Base-by-base conservation (phyloP, 2,329 filamentous ascomycete genomes). In the Fusarium sp. region DNA sequence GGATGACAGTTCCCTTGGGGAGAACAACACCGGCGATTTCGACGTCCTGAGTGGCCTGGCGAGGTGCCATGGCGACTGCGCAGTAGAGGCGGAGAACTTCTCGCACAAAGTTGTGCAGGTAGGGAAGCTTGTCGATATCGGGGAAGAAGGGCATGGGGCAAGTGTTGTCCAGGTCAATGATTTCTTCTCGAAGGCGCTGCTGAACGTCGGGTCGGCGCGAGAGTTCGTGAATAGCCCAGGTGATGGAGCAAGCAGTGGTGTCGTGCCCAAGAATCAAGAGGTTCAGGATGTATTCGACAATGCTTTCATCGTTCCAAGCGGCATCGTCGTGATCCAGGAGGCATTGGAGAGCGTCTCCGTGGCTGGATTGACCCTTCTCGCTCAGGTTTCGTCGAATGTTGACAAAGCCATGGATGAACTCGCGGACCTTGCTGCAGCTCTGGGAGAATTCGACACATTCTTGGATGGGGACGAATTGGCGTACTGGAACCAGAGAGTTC, bases 241-340 rank as follows among this genome's bases (percentile, higher is more conserved):
- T 80, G 67, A 84, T 78, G 0, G 80, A 73, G 9, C 78, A 79
- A 6, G 82, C 82, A 1, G 82, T 84, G 0, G 83, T 84, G 57
- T 85, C 83, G 59, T 84, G 81, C 45, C 75, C 83, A 16, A 83
- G 80, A 2, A 81, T 77, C 34, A 84, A 73, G 65, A 84, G 81
- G 10, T 83, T 84, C 72, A 84, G 77, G 25, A 82, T 65, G 25
- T 75, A 74, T 69, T 77, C 76, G 16, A 77, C 67, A 16, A 81
- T 72, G 9, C 76, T 49, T 14, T 60, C 76, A 13, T 75, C 69
- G n/a, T 77, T 73, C 52, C 69, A 71, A 46, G 61, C 65, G 7
- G 61, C 41, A 27, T 62, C 71, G 10, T 52, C 60, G 16, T 80
- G 75, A 51, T 80, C 72, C 13, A 83, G 68, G 72, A 82, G 75